Base-by-base conservation (phyloP, 2,329 filamentous ascomycete genomes). In the Aspergillus puulaauensis region DNA sequence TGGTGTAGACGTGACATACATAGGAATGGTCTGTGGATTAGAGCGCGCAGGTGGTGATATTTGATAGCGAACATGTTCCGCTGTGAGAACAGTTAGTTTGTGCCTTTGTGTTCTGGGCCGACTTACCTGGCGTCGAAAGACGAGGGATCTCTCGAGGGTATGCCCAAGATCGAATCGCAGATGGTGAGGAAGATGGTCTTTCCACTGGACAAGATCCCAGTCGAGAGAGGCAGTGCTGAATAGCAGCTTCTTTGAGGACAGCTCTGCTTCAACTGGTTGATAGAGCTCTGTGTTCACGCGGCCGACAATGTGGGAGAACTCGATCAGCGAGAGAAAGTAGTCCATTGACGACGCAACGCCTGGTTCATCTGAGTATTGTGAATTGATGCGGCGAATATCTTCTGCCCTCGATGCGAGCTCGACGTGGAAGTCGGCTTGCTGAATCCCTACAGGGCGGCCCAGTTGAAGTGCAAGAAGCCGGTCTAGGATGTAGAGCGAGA, bases 31-130 rank as follows among this genome's bases (percentile, higher is more conserved):
- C 74, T 67, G 59, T 77, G 69, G 27, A 76, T 72, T 11, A 77
- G 66, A 3, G 73, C 70, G 19, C 71, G 69, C 1, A 77, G 69
- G 59, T 77, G 74, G 64, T 77, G 74, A 49, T 70, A 77, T 50
- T 77, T 77, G 46, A 76, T 66, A 5, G 75, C 73, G 15, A 77
- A 68, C 74, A 77, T 77, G 54, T 76, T 77, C 19, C 75, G 66
- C 74, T 76, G 17, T 3, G 14, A n/a, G 52, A 7, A 69, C 69
- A 4, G 6, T 21, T 46, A 24, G 8, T n/a, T n/a, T n/a, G 7
- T 40, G 6, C 2, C 9, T 40, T 1, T n/a, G 17, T 6, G 9
- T 7, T n/a, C 9, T 0, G 3, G 37, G 2, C 8, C 12, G 15
- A 21, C 40, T 17, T 11, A 49, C 46, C 46, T 49, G 46, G 1